Evolutionary conservation across 768 basidiomycete species (phyloP).

Genomic region (Crassisporium funariophilum): DNA sequence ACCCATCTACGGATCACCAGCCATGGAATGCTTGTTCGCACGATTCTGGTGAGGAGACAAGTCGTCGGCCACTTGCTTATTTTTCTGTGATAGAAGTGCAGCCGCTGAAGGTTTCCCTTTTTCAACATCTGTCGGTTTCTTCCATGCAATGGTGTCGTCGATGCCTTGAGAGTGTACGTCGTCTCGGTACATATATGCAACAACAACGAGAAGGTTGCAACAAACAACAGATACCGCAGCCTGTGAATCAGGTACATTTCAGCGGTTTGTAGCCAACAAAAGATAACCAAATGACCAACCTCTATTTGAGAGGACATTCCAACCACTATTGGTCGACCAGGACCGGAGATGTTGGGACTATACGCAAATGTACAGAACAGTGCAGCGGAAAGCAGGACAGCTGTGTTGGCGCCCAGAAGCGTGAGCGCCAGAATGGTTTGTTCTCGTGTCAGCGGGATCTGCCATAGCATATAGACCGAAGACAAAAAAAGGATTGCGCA

Average conservation of each 20-base stretch:
- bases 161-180: slow-evolving; percentile 2
- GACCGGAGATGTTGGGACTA: slow-evolving; percentile 4
- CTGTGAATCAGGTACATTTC: no score
- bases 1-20: no score
- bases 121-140: neutral
- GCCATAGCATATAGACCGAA: slow-evolving; percentile 1
- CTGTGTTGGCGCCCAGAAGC: neutral
- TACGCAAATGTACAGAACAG: slow-evolving; percentile 7
- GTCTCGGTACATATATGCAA: slow-evolving; percentile 4
- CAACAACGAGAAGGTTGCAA: slow-evolving; percentile 5
- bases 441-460: slow-evolving; percentile 7
- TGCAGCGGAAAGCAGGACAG: neutral
- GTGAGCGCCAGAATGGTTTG: slow-evolving; percentile 4
- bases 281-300: neutral
- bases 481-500: slow-evolving; percentile 5
- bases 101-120: neutral
- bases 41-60: slow-evolving; percentile 2
- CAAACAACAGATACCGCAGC: slow-evolving; percentile 2
- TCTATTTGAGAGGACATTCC: slow-evolving; percentile 5
- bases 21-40: no score
- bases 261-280: no score
- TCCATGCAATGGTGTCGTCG: slow-evolving; percentile 10
- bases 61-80: neutral
- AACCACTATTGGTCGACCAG: slow-evolving; percentile 4
- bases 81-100: neutral